A percentile compares a stretch with the other conserved stretches of the same genome.
These are phyloP conservation scores for Pseudonectria foliicola DNA, from an alignment of 2,329 filamentous ascomycete species.

Conservation along the genomic window DNA sequence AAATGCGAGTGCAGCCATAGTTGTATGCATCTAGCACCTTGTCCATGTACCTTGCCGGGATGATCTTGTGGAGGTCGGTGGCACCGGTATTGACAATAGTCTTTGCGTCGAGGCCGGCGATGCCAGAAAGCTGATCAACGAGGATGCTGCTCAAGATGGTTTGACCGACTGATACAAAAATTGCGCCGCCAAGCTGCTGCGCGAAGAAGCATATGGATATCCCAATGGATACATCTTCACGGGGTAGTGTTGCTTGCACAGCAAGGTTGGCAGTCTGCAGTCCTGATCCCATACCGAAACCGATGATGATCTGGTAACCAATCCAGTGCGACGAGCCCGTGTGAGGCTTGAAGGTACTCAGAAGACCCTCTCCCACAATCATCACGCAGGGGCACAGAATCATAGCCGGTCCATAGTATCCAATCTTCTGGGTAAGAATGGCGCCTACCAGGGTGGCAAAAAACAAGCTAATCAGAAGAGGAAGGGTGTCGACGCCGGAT, in stretches of 20 bases:
- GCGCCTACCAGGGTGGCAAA: constrained; percentile 44
- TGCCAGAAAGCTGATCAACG: constrained; percentile 27
- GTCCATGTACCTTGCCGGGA: constrained; percentile 41
- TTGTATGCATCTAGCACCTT: constrained; percentile 60
- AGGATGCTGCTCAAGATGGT: constrained; percentile 44
- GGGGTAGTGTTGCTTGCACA: constrained; percentile 45
- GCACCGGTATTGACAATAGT: constrained; percentile 42
- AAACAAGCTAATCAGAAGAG: constrained; percentile 49
- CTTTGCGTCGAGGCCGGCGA: constrained; percentile 37
- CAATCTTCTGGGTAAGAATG: constrained; percentile 41
- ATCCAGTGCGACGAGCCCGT: constrained; percentile 49
- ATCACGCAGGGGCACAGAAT: constrained; percentile 42
- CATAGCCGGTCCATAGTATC: constrained; percentile 55
- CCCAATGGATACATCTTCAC: constrained; percentile 47
- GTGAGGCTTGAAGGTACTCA: constrained; percentile 46
- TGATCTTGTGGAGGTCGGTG: constrained; percentile 51
- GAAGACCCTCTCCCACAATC: constrained; percentile 47
- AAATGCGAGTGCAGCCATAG: constrained; percentile 52
- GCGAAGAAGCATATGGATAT: constrained; percentile 50
- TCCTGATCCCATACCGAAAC: constrained; percentile 51
- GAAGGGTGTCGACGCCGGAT: constrained; percentile 51
- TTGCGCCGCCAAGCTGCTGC: constrained; percentile 52
- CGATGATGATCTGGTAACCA: constrained; percentile 50
- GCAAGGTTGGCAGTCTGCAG: constrained; percentile 53
- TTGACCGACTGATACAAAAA: constrained; percentile 52